phyloP scores from a whole-genome alignment of 176 grass and related monocot species.

The Eremochloa ophiuroides region DNA sequence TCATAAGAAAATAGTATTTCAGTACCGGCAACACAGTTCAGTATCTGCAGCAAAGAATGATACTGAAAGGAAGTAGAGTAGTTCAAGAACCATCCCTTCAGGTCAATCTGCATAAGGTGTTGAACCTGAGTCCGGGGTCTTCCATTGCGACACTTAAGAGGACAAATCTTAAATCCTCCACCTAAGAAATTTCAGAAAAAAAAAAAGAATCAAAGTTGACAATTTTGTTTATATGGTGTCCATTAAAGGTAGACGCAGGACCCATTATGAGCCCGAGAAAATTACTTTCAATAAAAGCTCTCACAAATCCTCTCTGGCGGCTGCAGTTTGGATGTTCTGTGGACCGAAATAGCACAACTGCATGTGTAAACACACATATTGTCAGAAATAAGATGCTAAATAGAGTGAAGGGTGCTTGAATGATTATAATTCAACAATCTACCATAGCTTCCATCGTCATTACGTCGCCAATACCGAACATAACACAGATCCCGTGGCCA shows the following conservation, averaged over 20 bases:
- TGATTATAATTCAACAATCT: slow-evolving; percentile 20
- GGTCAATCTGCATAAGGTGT: slow-evolving; percentile 92
- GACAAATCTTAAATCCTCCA: slow-evolving; percentile 94
- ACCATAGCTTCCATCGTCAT: slow-evolving; percentile 99
- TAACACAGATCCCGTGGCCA: slow-evolving; percentile 99
- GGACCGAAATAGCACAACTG: slow-evolving; percentile 93
- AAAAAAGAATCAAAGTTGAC: background rate
- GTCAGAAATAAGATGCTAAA: slow-evolving; percentile 8
- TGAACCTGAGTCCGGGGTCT: slow-evolving; percentile 86
- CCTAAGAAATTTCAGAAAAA: slow-evolving; percentile 50
- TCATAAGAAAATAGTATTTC: slow-evolving; percentile 15
- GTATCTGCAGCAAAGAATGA: slow-evolving; percentile 78
- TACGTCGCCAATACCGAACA: slow-evolving; percentile 90
- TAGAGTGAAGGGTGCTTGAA: background rate
- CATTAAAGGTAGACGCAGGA: slow-evolving; percentile 15
- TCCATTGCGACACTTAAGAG: slow-evolving; percentile 69
- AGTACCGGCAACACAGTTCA: slow-evolving; percentile 83
- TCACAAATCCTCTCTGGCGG: slow-evolving; percentile 65
- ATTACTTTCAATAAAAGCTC: slow-evolving; percentile 96
- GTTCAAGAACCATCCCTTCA: slow-evolving; percentile 84
- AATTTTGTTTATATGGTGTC: slow-evolving; percentile 1
- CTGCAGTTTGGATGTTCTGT: slow-evolving; percentile 79
- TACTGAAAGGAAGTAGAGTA: slow-evolving; percentile 88
- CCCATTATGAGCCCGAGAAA: slow-evolving; percentile 14
- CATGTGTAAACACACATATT: slow-evolving; percentile 22